These are phyloP conservation scores for Kwoniella newhampshirensis DNA, from an alignment of 768 basidiomycete genomes.

Conservation along the genomic window DNA sequence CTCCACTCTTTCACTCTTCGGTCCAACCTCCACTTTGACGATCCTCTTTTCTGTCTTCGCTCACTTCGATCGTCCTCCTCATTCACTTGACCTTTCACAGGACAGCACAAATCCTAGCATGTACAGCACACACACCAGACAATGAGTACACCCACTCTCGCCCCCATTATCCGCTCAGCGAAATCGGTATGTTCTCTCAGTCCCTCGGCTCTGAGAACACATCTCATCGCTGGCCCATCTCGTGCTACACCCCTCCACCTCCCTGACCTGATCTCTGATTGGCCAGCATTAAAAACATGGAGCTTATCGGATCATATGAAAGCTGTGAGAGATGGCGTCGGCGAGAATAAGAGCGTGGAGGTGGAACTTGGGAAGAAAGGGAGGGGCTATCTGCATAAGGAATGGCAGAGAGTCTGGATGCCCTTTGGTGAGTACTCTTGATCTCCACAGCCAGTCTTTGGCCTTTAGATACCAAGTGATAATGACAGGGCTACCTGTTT, in stretches of 20 bases:
- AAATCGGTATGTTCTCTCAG: conserved; percentile 3
- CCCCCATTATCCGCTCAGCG: conserved; percentile 5
- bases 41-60: not conserved
- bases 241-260: conserved; percentile 28
- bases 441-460: no score
- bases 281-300: conserved; percentile 35
- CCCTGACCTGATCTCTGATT: conserved; percentile 24
- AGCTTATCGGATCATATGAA: conserved; percentile 17
- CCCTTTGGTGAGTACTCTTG: conserved; percentile 37
- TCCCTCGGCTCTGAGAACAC: conserved; percentile 16
- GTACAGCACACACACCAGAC: no score
- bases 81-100: no score
- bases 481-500: not conserved
- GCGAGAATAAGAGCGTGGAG: conserved; percentile 38
- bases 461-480: no score
- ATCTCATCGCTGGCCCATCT: conserved; percentile 14
- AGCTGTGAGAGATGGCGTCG: conserved; percentile 20
- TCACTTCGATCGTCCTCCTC: not conserved
- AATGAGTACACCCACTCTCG: not conserved
- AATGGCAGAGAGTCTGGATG: conserved; percentile 40
- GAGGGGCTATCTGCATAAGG: conserved; percentile 46
- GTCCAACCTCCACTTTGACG: not conserved
- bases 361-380: conserved; percentile 42
- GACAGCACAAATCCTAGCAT: no score
- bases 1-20: conserved; percentile 9